Base-by-base conservation (phyloP, 306 rosid genomes). In the Gleditsia sinensis region DNA sequence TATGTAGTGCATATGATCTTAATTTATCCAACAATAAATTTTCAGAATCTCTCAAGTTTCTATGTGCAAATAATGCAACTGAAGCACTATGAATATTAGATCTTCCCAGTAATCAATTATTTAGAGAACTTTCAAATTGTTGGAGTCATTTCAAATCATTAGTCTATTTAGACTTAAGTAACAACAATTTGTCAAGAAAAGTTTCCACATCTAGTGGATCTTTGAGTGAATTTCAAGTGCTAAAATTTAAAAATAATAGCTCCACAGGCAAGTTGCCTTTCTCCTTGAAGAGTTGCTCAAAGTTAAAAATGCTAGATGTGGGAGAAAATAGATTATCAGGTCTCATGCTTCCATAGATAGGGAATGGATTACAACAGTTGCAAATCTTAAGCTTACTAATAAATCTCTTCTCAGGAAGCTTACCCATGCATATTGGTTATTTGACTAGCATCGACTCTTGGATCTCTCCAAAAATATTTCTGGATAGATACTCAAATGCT, bases 11-110 rank as follows among this genome's bases (percentile, higher is more conserved):
- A 0, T 0, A 0, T 0, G 0, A 3, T 7, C 49, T 81, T 27
- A 59, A 81, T 42, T 0, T 81, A 9, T 81, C 81, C 5, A 34
- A n/a, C 2, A 76, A 76, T 19, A 81, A 71, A 17, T 71, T 81
- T 5, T 71, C 81, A 4, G 46, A 37, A 6, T 56, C 11, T 25
- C 0, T 2, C 24, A 0, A 6, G 0, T 79, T 79, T 58, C 12
- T 64, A 20, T 76, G 85, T 71, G 13, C 34, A 0, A 45, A 17
- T 3, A 65, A 21, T 9, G 6, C 12, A 0, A 24, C 8, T 3
- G 40, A 3, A 20, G 7, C 0, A 9, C 8, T 71, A 12, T n/a
- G 8, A 8, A 5, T 10, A 0, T 11, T 78, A 6, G 73, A 78
- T n/a, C 24, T 62, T 62, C 71, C 77, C 2, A 20, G 37, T 1